Base-by-base conservation (phyloP, 208 protist genomes). In the Acanthamoeba triangularis region DNA sequence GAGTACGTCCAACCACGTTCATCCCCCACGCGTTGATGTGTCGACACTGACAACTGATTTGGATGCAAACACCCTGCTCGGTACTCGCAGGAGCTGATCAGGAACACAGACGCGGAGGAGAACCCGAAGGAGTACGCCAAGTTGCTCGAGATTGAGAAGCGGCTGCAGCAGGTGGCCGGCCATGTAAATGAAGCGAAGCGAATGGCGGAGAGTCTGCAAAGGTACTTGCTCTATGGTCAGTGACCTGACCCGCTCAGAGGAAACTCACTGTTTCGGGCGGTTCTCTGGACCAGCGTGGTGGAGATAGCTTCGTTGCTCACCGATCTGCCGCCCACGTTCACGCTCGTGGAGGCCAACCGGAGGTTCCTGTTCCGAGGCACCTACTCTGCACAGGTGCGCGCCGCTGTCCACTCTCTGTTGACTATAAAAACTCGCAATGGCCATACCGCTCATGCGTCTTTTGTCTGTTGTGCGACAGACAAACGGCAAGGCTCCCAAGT, bases 151-250 rank as follows among this genome's bases (percentile, higher is more conserved):
- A 35, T 91, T 28, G 59, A 72, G 84, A 69, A 91, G n/a, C 49
- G 59, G 44, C 33, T 91, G 33, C 56, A 69, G 41, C 35, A 69
- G 20, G 84, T 91, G 30, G 84, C 84, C 5, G 84, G 35, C 30
- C 84, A 91, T 69, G 84, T 91, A 25, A 91, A 91, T 41, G 84
- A 91, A 25, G 59, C 56, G 30, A 91, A 91, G 25, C 49, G 84
- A 44, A 72, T 49, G 33, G 84, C 84, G 23, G 84, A 91, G 56
- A 91, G 35, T 69, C 84, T 91, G 35, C 84, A 91, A 44, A 69
- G 41, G 80, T 88, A 28, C 80, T 3, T 88, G 37, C 37, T 41
- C 37, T 41, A 4, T 41, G 37, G 2, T 41, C 37, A 1, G 37
- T 41, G 37, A 41, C 37, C 37, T 41, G 37, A 3, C 37, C 2